Evolutionary conservation across 495 filamentous ascomycete genomes (phyloP).

Genomic region (Annulohypoxylon stygium): DNA sequence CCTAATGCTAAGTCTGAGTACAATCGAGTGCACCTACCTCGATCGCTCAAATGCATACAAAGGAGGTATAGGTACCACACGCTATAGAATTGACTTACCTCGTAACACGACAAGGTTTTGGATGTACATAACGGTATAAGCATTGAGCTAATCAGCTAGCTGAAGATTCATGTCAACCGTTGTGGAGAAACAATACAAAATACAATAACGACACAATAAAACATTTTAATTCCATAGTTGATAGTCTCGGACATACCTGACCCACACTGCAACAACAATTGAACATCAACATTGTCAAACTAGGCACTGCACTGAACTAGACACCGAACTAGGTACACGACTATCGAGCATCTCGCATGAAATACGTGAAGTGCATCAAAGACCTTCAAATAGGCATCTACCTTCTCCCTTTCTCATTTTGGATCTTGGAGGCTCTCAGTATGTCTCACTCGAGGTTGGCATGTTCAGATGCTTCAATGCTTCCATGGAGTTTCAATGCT

Average conservation of each 20-base stretch:
- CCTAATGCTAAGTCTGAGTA: constrained; percentile 18
- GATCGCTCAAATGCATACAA: no score
- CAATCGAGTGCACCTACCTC: no score
- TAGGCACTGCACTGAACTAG: no score
- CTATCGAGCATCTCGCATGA: constrained; percentile 12
- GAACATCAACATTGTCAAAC: no score
- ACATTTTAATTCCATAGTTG: no score
- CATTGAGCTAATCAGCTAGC: not conserved
- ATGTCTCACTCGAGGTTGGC: constrained; percentile 40
- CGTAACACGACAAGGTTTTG: constrained; percentile 23
- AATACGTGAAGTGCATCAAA: not conserved
- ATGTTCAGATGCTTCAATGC: not conserved
- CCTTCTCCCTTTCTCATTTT: constrained; percentile 23
- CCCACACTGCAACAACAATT: not conserved
- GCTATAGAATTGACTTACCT: no score
- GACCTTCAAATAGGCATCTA: constrained; percentile 34
- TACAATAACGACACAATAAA: no score
- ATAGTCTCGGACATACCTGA: no score
- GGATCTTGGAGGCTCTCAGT: constrained; percentile 32
- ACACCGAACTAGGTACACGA: constrained; percentile 11
- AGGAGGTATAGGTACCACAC: no score
- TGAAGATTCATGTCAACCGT: constrained; percentile 15
- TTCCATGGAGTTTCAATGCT: no score
- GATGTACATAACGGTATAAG: constrained; percentile 27
- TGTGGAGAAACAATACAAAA: constrained; percentile 4